Evolutionary conservation across 345 rosid species (phyloP).

Genomic region (Brassica rapa): DNA sequence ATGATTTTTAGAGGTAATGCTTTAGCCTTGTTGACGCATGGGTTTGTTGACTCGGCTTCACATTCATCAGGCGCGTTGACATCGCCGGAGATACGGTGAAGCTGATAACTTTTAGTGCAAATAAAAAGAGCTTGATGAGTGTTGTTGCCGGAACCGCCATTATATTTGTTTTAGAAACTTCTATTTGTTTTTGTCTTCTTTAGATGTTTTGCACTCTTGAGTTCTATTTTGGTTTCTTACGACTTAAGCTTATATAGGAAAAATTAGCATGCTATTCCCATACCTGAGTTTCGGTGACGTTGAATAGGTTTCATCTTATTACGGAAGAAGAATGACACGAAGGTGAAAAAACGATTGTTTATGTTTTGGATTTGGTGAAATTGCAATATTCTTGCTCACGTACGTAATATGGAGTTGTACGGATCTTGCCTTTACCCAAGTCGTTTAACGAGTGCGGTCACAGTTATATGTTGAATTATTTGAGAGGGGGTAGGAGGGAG

Average conservation of each 20-base stretch:
- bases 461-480: neutral
- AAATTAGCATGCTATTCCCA: slow-evolving; percentile 3
- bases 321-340: neutral
- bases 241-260: neutral
- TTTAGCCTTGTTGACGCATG: slow-evolving; percentile 51
- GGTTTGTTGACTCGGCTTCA: slow-evolving; percentile 16
- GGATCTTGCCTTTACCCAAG: slow-evolving; percentile 24
- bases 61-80: slow-evolving; percentile 33
- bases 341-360: neutral
- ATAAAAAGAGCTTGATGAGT: slow-evolving; percentile 19
- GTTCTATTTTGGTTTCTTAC: neutral
- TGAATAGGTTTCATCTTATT: neutral
- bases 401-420: slow-evolving; percentile 17
- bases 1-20: slow-evolving; percentile 56
- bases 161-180: neutral
- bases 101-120: too few species aligned
- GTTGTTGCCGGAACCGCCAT: slow-evolving; percentile 20
- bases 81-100: slow-evolving; percentile 14
- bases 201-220: neutral
- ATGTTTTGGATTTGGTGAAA: slow-evolving; percentile 2
- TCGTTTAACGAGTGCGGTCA: slow-evolving; percentile 19
- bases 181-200: neutral
- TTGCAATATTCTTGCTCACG: slow-evolving; percentile 7
- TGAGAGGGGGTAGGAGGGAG: neutral
- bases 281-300: slow-evolving; percentile 12